Conservation (phyloP, 306 rosid genomes). For the Spatholobus suberectus region DNA sequence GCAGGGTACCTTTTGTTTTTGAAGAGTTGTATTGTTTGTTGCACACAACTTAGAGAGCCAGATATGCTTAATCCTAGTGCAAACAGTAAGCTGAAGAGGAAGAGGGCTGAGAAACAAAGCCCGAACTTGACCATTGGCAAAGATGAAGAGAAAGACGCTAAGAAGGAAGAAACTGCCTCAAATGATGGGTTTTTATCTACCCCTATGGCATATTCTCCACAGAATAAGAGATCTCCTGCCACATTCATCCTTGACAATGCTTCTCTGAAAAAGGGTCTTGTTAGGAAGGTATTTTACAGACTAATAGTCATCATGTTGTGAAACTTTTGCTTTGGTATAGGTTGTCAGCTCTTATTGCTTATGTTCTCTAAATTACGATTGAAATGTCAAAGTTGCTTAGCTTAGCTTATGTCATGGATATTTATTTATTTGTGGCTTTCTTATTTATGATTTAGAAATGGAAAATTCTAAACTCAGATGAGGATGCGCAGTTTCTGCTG, state of each 20-base stretch:
- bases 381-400: background rate
- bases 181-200: background rate
- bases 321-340: background rate
- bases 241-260: constrained; percentile 26
- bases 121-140: background rate
- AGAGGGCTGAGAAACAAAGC: constrained; percentile 12
- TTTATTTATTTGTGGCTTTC: constrained; percentile 1
- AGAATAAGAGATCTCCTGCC: constrained; percentile 13
- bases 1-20: background rate
- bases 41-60: background rate
- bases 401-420: background rate
- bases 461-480: constrained; percentile 42
- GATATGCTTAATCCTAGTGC: background rate
- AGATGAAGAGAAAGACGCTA: background rate
- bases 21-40: background rate
- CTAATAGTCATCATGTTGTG: background rate
- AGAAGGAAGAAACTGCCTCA: background rate
- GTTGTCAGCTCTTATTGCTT: background rate
- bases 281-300: background rate
- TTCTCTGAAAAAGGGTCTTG: constrained; percentile 7
- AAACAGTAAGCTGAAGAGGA: constrained; percentile 17
- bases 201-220: constrained; percentile 5
- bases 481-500: constrained; percentile 34
- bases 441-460: constrained; percentile 17
- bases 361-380: background rate